These are phyloP conservation scores for Exsudoporus frostii DNA, from an alignment of 768 basidiomycete genomes.

Conservation along the genomic window DNA sequence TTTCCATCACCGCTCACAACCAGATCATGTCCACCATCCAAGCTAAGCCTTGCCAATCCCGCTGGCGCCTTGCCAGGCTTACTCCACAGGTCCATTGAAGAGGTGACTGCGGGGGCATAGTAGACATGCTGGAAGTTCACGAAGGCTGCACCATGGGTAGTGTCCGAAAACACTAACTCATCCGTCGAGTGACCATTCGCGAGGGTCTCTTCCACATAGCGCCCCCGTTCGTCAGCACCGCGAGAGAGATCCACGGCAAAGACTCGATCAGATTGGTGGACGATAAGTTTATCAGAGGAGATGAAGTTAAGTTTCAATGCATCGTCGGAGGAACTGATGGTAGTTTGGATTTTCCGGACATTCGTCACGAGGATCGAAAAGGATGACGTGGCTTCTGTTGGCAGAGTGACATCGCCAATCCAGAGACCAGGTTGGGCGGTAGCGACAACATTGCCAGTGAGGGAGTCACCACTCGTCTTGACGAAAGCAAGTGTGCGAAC, in stretches of 20 bases:
- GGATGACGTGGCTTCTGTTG: conserved; percentile 26
- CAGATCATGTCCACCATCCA: conserved; percentile 74
- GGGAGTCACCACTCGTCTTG: conserved; percentile 54
- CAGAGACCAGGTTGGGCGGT: conserved; percentile 64
- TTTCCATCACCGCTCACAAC: conserved; percentile 62
- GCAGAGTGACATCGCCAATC: conserved; percentile 55
- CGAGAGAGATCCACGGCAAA: conserved; percentile 50
- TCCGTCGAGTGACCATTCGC: conserved; percentile 55
- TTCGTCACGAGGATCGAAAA: conserved; percentile 42
- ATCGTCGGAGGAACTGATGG: conserved; percentile 41
- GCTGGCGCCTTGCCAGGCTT: conserved; percentile 65
- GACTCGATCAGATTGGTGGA: conserved; percentile 52
- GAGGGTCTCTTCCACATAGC: conserved; percentile 46
- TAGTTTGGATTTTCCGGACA: conserved; percentile 48
- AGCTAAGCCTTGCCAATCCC: conserved; percentile 57
- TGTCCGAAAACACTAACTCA: conserved; percentile 50
- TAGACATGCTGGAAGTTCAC: conserved; percentile 71
- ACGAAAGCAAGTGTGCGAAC: conserved; percentile 57
- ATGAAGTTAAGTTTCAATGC: conserved; percentile 55
- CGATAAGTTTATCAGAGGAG: conserved; percentile 53
- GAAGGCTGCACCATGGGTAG: conserved; percentile 50
- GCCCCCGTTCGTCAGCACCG: conserved; percentile 44
- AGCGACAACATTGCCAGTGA: conserved; percentile 64
- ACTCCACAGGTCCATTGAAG: conserved; percentile 56
- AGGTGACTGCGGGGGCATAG: conserved; percentile 43